Evolutionary conservation across 768 basidiomycete species (phyloP).

Genomic region (Suillus subaureus): DNA sequence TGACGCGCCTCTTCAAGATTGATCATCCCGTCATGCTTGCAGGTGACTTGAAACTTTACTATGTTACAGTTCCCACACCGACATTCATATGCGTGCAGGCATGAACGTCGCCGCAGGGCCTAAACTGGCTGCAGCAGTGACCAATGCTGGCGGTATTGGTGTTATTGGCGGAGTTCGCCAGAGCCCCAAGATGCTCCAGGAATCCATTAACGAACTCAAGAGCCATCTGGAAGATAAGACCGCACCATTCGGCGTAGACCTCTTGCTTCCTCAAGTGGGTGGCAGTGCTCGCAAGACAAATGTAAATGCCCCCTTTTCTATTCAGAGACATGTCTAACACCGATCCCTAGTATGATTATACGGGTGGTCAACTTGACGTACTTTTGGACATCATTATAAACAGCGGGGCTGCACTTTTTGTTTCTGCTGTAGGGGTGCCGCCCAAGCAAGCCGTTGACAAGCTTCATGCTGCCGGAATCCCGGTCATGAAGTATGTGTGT

Average conservation of each 20-base stretch:
- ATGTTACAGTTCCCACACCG: conserved; percentile 2
- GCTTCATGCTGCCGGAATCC: conserved; percentile 75
- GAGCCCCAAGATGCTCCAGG: conserved; percentile 69
- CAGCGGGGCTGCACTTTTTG: conserved; percentile 74
- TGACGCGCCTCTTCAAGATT: conserved; percentile 76
- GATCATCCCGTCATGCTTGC: conserved; percentile 87
- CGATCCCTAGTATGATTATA: conserved; percentile 62
- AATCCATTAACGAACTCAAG: conserved; percentile 74
- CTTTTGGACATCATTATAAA: conserved; percentile 80
- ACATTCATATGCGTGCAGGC: conserved; percentile 17
- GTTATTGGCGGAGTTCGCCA: conserved; percentile 85
- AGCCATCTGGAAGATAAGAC: conserved; percentile 70
- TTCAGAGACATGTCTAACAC: background rate
- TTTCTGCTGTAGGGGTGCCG: conserved; percentile 84
- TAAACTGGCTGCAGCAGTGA: conserved; percentile 84
- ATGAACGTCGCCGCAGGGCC: conserved; percentile 91
- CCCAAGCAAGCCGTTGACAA: conserved; percentile 82
- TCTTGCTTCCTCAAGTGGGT: conserved; percentile 81
- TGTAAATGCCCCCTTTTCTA: conserved; percentile 23
- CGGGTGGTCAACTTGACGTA: conserved; percentile 73
- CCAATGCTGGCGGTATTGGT: conserved; percentile 88
- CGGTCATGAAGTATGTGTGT: conserved; percentile 74
- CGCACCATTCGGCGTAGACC: conserved; percentile 81
- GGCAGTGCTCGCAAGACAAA: conserved; percentile 86
- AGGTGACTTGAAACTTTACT: conserved; percentile 36